A percentile compares a stretch with the other conserved stretches of the same genome.
Evolutionary conservation across 805 yeast species (phyloP).

Genomic region (Kazachstania viticola): DNA sequence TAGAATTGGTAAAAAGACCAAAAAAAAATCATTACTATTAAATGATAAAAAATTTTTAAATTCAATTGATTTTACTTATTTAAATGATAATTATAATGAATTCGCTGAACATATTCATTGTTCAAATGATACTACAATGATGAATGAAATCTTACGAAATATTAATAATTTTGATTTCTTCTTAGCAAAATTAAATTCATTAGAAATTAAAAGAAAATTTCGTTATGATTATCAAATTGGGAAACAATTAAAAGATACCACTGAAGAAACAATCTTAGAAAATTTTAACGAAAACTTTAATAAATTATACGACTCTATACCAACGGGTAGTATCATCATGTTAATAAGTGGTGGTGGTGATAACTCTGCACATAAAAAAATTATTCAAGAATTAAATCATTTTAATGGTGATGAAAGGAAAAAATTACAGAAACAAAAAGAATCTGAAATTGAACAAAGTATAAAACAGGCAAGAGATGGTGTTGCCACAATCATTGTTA

Average conservation of each 20-base stretch:
- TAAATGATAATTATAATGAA: background rate
- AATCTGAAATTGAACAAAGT: conserved; percentile 35
- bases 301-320: conserved; percentile 39
- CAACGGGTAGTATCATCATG: conserved; percentile 48
- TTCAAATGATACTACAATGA: conserved; percentile 48
- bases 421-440: conserved; percentile 33
- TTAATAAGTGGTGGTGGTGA: conserved; percentile 56
- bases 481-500: conserved; percentile 42
- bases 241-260: conserved; percentile 1
- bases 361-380: conserved; percentile 32
- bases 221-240: conserved; percentile 14
- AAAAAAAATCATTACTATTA: conserved; percentile 23
- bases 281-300: conserved; percentile 35
- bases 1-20: conserved; percentile 24
- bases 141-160: conserved; percentile 31
- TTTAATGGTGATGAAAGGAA: conserved; percentile 31
- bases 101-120: conserved; percentile 29
- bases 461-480: conserved; percentile 48
- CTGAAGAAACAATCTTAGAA: conserved; percentile 5
- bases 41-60: conserved; percentile 30
- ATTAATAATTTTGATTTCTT: conserved; percentile 35
- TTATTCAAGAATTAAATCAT: conserved; percentile 33
- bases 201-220: conserved; percentile 36
- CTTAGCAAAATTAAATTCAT: conserved; percentile 45
- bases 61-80: conserved; percentile 6